Conservation (phyloP, 1,284 basidiomycete genomes). For the Sanghuangporus baumii region DNA sequence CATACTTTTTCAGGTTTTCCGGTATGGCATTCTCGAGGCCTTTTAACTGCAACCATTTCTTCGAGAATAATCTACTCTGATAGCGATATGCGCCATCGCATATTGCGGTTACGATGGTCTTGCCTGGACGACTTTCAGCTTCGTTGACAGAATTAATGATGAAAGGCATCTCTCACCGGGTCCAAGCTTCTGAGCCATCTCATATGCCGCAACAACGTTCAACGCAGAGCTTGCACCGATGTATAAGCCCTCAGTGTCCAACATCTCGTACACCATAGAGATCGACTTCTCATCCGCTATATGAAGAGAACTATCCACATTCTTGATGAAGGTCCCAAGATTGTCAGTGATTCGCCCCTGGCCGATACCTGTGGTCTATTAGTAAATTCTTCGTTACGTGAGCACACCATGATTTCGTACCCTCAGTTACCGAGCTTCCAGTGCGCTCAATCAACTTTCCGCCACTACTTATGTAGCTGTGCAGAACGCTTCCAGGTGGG, state of each 20-base stretch:
- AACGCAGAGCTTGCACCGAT: constrained; percentile 94
- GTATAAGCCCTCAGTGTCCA: constrained; percentile 93
- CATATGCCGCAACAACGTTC: constrained; percentile 91
- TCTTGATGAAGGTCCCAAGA: constrained; percentile 76
- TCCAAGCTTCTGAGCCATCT: constrained; percentile 84
- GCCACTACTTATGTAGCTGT: constrained; percentile 81
- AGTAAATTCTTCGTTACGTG: neutral
- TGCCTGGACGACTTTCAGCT: constrained; percentile 45
- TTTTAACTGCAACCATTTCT: constrained; percentile 88
- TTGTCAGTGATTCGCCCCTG: constrained; percentile 98
- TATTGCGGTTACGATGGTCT: constrained; percentile 84
- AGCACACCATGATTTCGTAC: constrained; percentile 33
- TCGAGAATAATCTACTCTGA: constrained; percentile 94
- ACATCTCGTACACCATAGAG: constrained; percentile 87
- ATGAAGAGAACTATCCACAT: constrained; percentile 79
- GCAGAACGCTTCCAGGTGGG: constrained; percentile 91
- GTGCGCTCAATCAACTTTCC: constrained; percentile 75
- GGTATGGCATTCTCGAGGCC: constrained; percentile 80
- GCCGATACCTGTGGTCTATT: constrained; percentile 69
- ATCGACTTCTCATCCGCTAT: constrained; percentile 91
- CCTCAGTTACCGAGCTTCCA: constrained; percentile 96
- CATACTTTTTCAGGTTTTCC: constrained; percentile 82
- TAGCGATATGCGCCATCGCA: constrained; percentile 97
- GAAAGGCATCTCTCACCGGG: constrained; percentile 45
- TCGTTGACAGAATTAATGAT: neutral